Evolutionary conservation across 345 rosid genomes (phyloP), one percentile per base, ranked within the genome.

Genomic region (Citrus inodora): DNA sequence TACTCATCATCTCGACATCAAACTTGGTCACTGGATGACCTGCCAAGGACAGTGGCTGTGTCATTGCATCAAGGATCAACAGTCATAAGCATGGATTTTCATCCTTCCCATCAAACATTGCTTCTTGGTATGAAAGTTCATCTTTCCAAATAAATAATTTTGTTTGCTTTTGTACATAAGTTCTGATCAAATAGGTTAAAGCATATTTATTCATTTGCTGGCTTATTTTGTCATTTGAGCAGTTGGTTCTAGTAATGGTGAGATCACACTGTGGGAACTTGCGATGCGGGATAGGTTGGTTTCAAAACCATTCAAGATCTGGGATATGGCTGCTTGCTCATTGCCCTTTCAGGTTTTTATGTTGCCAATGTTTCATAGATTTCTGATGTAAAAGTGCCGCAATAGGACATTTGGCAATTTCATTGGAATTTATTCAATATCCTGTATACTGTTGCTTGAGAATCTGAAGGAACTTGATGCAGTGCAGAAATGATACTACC

Each of bases 31-130:
- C 83, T 78, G 74, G 97, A 95, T 76, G 95, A 93, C 83, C 90
- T 95, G 78, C 98, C 98, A 55, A 87, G 89, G 82, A 90, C 88
- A 22, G 90, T 87, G 32, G 98, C 93, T 83, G 68, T 90, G 63
- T 77, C 88, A 14, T 69, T 91, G 86, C 94, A 89, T 80, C 97
- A 88, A 83, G 97, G 95, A 51, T 92, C 98, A 66, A 30, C 83
- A 70, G 95, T 92, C 78, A 88, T 80, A 73, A 95, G 98, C 98
- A 86, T 95, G 97, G 98, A 92, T 79, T 93, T 95, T 82, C 95
- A 90, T 84, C 98, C 98, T 78, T 73, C 87, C 66, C 89, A 86
- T 70, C 88, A 89, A 25, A 85, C 88, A 1, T 56, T 87, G 85
- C 97, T 95, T 83, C 95, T 95, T 62, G 98, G 98, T 95, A 91